Percentiles rank a stretch among this genome's conserved stretches.
phyloP scores from a whole-genome alignment of 2,329 filamentous ascomycete species.

The Aspergillus hortae region DNA sequence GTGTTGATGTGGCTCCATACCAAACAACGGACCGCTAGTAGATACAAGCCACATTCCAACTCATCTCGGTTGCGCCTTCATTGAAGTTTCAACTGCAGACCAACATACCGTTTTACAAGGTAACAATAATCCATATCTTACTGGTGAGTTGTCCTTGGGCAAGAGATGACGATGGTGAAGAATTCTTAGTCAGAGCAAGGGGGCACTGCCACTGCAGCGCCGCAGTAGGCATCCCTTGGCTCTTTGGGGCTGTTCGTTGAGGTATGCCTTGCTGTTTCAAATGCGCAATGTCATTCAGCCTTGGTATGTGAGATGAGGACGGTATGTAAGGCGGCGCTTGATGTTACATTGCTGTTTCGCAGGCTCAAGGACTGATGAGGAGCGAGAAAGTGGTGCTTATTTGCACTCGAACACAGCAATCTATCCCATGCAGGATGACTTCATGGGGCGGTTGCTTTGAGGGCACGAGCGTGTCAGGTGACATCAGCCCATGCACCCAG shows the following conservation, averaged over 20 bases:
- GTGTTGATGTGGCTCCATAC: no score
- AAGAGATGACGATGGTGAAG: not conserved
- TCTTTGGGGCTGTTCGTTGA: not conserved
- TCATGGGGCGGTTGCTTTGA: slow-evolving; percentile 6
- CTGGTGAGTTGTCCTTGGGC: not conserved
- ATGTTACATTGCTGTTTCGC: not conserved
- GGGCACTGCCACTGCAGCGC: slow-evolving; percentile 6
- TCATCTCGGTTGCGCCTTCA: not conserved
- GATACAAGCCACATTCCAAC: slow-evolving; percentile 6
- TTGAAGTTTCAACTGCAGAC: not conserved
- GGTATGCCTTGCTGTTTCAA: slow-evolving; percentile 2
- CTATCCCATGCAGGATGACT: slow-evolving; percentile 5
- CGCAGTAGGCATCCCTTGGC: slow-evolving; percentile 2
- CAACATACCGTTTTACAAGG: not conserved
- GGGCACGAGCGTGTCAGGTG: slow-evolving; percentile 3
- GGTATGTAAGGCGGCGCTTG: not conserved
- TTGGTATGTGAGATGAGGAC: not conserved
- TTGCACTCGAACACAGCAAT: no score
- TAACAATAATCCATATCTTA: not conserved
- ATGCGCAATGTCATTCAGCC: not conserved
- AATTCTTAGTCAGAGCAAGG: slow-evolving; percentile 1
- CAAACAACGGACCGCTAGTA: no score
- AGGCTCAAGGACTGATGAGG: not conserved
- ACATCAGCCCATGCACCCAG: slow-evolving; percentile 3
- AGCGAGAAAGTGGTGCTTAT: no score